A percentile compares a stretch with the other conserved stretches of the same genome.
Evolutionary conservation across 768 basidiomycete genomes (phyloP).

Genomic region (Brasilioporus rufonigricans): DNA sequence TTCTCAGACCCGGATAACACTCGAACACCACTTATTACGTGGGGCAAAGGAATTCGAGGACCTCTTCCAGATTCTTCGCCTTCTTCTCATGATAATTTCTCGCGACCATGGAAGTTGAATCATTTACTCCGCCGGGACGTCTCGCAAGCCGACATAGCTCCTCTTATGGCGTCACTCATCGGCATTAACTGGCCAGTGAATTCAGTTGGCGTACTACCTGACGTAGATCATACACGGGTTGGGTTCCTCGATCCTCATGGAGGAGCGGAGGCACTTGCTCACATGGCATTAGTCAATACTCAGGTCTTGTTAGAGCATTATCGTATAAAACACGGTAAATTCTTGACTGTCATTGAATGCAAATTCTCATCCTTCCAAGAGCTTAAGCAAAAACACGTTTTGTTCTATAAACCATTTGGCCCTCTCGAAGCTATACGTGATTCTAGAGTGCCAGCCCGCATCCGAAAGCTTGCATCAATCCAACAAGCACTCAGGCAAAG

Average conservation of each 20-base stretch:
- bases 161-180: constrained; percentile 72
- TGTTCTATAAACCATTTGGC: constrained; percentile 63
- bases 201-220: constrained; percentile 78
- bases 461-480: constrained; percentile 39
- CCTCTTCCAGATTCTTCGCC: constrained; percentile 54
- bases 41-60: constrained; percentile 76
- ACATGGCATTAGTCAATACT: constrained; percentile 61
- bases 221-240: constrained; percentile 56
- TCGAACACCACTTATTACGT: constrained; percentile 77
- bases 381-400: constrained; percentile 52
- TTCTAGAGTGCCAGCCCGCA: constrained; percentile 34
- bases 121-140: constrained; percentile 68
- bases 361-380: constrained; percentile 38
- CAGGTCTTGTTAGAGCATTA: constrained; percentile 77
- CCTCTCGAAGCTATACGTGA: constrained; percentile 39
- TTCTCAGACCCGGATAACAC: constrained; percentile 79
- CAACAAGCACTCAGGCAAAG: constrained; percentile 41
- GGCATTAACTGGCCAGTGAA: constrained; percentile 79
- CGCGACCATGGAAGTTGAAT: constrained; percentile 56
- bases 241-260: constrained; percentile 53
- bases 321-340: constrained; percentile 68
- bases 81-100: constrained; percentile 72
- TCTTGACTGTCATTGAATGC: background rate
- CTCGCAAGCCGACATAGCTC: constrained; percentile 80
- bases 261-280: constrained; percentile 52